A percentile compares a stretch with the other conserved stretches of the same genome.
Evolutionary conservation across 208 protist genomes (phyloP).

Genomic region (Tritrichomonas foetus): DNA sequence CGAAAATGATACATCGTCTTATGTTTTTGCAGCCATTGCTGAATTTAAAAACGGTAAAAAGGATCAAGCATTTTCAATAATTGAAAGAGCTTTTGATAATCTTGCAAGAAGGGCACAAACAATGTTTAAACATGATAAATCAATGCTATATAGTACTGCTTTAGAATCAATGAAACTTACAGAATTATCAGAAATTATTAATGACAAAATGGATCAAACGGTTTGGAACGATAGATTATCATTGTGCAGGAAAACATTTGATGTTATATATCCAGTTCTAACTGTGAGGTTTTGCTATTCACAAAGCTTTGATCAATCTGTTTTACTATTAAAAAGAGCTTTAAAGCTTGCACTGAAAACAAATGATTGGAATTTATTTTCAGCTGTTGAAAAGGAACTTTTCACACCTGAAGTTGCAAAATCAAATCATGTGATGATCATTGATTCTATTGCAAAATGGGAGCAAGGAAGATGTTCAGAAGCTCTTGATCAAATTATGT

Average conservation of each 20-base stretch:
- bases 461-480: neutral
- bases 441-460: neutral
- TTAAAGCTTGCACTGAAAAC: too few relatives aligned
- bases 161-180: neutral
- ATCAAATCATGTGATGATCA: neutral
- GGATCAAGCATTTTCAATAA: neutral
- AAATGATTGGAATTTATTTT: neutral
- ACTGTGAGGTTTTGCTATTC: neutral
- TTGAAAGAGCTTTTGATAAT: neutral
- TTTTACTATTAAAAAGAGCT: neutral
- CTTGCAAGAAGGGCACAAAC: neutral
- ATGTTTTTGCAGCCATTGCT: neutral
- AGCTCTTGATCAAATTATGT: neutral
- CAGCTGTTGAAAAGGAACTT: neutral
- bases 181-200: neutral
- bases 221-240: neutral
- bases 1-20: neutral
- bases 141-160: neutral
- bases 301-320: neutral
- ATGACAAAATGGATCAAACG: neutral
- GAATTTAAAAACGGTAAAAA: neutral
- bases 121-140: slow-evolving; percentile 33
- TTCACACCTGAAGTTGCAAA: neutral
- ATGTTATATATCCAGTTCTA: neutral
- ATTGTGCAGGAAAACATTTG: neutral